These are phyloP conservation scores for Crepidotus variabilis DNA, from an alignment of 768 basidiomycete genomes.

Conservation along the genomic window DNA sequence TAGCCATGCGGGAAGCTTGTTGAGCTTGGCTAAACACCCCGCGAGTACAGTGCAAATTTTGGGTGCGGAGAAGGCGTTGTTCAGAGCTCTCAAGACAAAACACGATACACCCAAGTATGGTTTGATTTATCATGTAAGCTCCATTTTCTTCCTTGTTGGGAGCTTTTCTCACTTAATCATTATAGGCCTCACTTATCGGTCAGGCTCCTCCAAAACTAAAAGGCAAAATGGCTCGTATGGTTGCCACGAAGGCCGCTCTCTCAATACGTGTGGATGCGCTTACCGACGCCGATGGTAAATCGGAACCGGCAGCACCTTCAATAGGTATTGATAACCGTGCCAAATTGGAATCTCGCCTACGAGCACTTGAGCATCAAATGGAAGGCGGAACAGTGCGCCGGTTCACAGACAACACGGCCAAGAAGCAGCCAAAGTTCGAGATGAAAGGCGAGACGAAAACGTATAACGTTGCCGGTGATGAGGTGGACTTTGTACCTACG, in stretches of 20 bases:
- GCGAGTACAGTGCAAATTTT: slow-evolving; percentile 98
- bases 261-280: slow-evolving; percentile 98
- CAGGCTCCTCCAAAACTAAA: slow-evolving; percentile 98
- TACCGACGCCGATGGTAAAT: slow-evolving; percentile 88
- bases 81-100: slow-evolving; percentile 97
- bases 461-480: slow-evolving; percentile 87
- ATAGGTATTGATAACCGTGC: slow-evolving; percentile 92
- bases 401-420: slow-evolving; percentile 49
- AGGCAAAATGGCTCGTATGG: slow-evolving; percentile 99
- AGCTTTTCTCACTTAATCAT: slow-evolving; percentile 1
- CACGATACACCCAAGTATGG: slow-evolving; percentile 99
- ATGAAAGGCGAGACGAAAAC: slow-evolving; percentile 74
- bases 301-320: slow-evolving; percentile 73
- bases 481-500: slow-evolving; percentile 78
- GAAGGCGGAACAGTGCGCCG: slow-evolving; percentile 72
- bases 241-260: slow-evolving; percentile 95
- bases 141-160: neutral
- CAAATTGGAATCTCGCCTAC: slow-evolving; percentile 92
- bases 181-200: slow-evolving; percentile 88
- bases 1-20: slow-evolving; percentile 93
- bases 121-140: slow-evolving; percentile 91
- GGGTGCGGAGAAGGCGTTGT: slow-evolving; percentile 97
- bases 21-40: slow-evolving; percentile 95
- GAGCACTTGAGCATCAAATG: slow-evolving; percentile 79
- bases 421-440: slow-evolving; percentile 78